Base-by-base conservation (phyloP, 495 filamentous ascomycete species). In the Penicillium bovifimosum region DNA sequence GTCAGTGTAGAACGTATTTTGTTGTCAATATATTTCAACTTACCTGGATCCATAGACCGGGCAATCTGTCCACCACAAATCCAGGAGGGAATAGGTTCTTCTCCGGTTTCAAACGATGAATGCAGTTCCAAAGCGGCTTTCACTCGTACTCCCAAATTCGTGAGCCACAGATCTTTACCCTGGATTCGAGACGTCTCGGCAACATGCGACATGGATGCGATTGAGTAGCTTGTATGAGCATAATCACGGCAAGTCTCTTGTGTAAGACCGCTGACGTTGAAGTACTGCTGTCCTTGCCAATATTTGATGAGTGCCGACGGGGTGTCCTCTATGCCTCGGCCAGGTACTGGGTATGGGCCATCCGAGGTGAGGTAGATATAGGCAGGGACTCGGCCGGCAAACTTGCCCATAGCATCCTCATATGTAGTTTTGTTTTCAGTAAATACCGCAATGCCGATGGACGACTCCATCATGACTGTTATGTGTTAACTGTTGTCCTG, bases 231-330 rank as follows among this genome's bases (percentile, higher is more conserved):
- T 0, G 56, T 64, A 46, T 66, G 65, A n/a, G 48, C 46, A 20
- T 62, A 55, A 33, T 66, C 65, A 20, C 65, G 55, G 24, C 61
- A 68, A 27, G 63, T 68, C 32, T 66, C 63, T 33, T 68, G 63
- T 1, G 63, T 58, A 40, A 52, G 43, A 6, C 52, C 61, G 34
- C 55, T 46, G 9, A 54, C 47, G 1, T 38, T 5, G 24, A 58
- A 66, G 5, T 24, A 31, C 16, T 14, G n/a, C 45, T 45, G 46
- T 31, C 47, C 45, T 20, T 51, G 52, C 56, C 59, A 65, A 13
- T 26, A 55, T 0, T 16, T 17, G 24, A 56, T 47, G 13, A 56
- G 47, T 13, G 52, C 36, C 41, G 24, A 24, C 7, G 26, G 18
- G 18, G 41, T 42, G 9, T 28, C n/a, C 14, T 43, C 20, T 26